Base-by-base conservation (phyloP, 2,329 filamentous ascomycete genomes). In the Talaromyces albobiverticillius region DNA sequence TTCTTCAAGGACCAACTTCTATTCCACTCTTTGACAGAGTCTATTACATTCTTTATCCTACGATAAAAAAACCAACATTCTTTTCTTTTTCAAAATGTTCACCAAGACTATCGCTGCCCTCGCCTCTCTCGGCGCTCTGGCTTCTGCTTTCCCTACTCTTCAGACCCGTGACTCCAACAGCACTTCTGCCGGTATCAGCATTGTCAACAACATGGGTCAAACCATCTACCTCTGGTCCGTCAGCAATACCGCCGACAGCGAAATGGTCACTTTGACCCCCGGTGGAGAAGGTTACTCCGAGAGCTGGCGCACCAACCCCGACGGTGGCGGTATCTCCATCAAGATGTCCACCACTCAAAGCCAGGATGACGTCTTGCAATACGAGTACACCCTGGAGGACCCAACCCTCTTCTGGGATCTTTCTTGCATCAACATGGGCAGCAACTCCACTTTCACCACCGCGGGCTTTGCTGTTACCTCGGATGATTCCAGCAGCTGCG, bases 141-240 rank as follows among this genome's bases (percentile, higher is more conserved):
- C 68, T 51, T 59, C 67, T 57, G 64, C 67, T 40, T 59, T 71
- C 22, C 66, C 69, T 23, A 18, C 53, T 5, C 14, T 53, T n/a
- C 11, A 56, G n/a, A 34, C 20, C 16, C 54, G 54, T 8, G 53
- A 51, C 32, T 34, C 45, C 36, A 47, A 46, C 59, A 61, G 42
- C 57, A 59, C 51, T 29, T 42, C 41, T 29, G 38, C 38, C 31
- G n/a, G 59, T 49, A 70, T 72, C 56, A 62, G 55, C 53, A 71
- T 75, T 57, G 58, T 67, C 62, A 75, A 75, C 67, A 67, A 69
- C 61, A 67, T 73, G 59, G 51, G 57, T 46, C 38, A 61, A 42
- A 60, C 66, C 57, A 61, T 74, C 60, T 74, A 74, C 60, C 65
- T 71, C 59, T 73, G 71, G 72, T 73, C 72, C 45, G 69, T 74